These are phyloP conservation scores for Microcos paniculata DNA, from an alignment of 345 rosid genomes.

Conservation along the genomic window DNA sequence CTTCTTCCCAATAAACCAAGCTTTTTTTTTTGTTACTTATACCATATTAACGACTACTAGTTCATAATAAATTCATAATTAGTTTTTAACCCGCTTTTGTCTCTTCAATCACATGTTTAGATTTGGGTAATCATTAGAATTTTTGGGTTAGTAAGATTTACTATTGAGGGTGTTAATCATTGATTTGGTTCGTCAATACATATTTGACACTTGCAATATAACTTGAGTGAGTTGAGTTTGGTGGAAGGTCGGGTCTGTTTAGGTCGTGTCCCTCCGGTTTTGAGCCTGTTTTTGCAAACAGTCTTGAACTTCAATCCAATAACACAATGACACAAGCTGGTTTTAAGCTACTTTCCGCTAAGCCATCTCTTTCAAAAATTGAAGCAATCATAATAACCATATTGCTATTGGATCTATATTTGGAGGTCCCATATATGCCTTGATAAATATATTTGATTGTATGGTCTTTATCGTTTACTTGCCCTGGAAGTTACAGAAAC, in stretches of 20 bases:
- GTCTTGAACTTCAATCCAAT: constrained; percentile 3
- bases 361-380: constrained; percentile 25
- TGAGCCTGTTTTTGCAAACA: background rate
- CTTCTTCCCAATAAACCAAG: too few relatives aligned
- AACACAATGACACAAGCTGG: background rate
- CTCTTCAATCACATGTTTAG: constrained; percentile 10
- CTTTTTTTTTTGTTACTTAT: too few relatives aligned
- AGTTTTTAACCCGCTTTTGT: too few relatives aligned
- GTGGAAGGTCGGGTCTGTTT: background rate
- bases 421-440: background rate
- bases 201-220: background rate
- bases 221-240: background rate
- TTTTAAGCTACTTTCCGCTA: constrained; percentile 13
- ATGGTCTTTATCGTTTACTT: constrained; percentile 17
- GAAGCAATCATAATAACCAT: constrained; percentile 13
- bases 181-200: background rate
- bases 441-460: background rate
- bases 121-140: constrained; percentile 9
- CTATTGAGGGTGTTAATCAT: background rate
- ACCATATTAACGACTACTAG: too few relatives aligned
- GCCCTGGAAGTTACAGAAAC: constrained; percentile 10
- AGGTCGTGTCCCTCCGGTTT: background rate
- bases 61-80: too few relatives aligned
- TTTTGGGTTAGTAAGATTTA: constrained; percentile 13
- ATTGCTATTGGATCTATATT: background rate